Evolutionary conservation across 306 rosid genomes (phyloP).

Genomic region (Castanopsis chinensis): DNA sequence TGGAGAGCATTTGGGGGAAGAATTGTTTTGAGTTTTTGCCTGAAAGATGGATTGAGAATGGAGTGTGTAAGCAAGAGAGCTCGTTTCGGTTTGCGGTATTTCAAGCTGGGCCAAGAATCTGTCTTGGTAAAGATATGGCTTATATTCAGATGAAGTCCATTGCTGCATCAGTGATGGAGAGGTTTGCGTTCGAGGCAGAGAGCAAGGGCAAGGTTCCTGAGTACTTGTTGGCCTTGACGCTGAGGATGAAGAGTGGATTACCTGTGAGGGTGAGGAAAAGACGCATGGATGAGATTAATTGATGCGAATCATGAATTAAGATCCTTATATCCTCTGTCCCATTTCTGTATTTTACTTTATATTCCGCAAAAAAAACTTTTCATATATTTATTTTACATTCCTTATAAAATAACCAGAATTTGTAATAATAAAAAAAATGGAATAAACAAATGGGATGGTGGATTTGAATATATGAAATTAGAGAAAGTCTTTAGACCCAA

Average conservation of each 20-base stretch:
- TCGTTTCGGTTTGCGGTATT: slow-evolving; percentile 59
- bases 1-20: no score
- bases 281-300: not conserved
- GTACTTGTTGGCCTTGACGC: slow-evolving; percentile 49
- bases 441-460: no score
- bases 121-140: slow-evolving; percentile 71
- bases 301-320: not conserved
- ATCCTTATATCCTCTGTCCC: no score
- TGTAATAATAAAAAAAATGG: no score
- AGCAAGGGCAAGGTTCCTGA: slow-evolving; percentile 36
- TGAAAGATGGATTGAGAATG: no score
- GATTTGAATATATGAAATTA: no score
- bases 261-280: slow-evolving; percentile 20
- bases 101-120: slow-evolving; percentile 72
- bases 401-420: no score
- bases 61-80: slow-evolving; percentile 32
- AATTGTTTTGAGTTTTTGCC: no score
- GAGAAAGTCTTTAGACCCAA: no score
- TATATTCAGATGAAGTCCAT: slow-evolving; percentile 83
- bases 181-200: slow-evolving; percentile 35
- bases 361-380: no score
- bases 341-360: no score
- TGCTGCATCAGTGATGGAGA: slow-evolving; percentile 51
- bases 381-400: no score
- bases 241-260: slow-evolving; percentile 56